Evolutionary conservation across 352 stramenopile species (phyloP).

Genomic region (Phytophthora podocarpi): DNA sequence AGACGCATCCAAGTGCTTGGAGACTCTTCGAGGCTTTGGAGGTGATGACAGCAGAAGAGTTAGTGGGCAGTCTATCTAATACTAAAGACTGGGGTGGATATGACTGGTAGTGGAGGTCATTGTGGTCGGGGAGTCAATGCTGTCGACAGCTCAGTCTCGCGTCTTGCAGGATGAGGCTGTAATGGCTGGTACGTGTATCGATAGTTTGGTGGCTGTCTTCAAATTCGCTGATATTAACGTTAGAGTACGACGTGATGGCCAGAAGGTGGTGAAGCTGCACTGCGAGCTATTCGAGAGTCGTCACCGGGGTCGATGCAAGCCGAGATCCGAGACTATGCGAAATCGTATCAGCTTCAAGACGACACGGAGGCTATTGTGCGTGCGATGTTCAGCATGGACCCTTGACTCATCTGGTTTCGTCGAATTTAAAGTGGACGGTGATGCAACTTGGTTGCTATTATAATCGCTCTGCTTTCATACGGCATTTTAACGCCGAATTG

Average conservation of each 20-base stretch:
- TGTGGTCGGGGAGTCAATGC: constrained; percentile 25
- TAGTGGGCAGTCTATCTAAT: too few species aligned
- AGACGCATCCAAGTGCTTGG: constrained; percentile 28
- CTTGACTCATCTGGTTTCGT: constrained; percentile 6
- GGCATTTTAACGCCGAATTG: constrained; percentile 4
- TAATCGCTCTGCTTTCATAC: constrained; percentile 8
- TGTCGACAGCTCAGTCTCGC: constrained; percentile 7
- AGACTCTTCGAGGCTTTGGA: constrained; percentile 39
- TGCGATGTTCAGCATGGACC: constrained; percentile 30
- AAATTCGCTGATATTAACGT: background rate
- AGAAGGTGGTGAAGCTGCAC: constrained; percentile 32
- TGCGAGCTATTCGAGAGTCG: constrained; percentile 27
- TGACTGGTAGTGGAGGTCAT: constrained; percentile 42
- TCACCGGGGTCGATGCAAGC: constrained; percentile 15
- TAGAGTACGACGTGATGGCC: too few species aligned
- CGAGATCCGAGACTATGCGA: constrained; percentile 30
- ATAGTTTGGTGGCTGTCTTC: background rate
- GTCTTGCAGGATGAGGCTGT: constrained; percentile 7
- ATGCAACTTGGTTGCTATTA: too few species aligned
- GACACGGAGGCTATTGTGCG: constrained; percentile 35
- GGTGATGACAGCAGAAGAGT: constrained; percentile 29
- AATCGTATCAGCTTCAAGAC: constrained; percentile 31
- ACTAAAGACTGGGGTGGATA: too few species aligned
- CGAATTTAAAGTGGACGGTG: background rate
- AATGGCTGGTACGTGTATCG: constrained; percentile 23